phyloP scores from a whole-genome alignment of 139 green algal species.

The Limnomonas spitsbergensis region DNA sequence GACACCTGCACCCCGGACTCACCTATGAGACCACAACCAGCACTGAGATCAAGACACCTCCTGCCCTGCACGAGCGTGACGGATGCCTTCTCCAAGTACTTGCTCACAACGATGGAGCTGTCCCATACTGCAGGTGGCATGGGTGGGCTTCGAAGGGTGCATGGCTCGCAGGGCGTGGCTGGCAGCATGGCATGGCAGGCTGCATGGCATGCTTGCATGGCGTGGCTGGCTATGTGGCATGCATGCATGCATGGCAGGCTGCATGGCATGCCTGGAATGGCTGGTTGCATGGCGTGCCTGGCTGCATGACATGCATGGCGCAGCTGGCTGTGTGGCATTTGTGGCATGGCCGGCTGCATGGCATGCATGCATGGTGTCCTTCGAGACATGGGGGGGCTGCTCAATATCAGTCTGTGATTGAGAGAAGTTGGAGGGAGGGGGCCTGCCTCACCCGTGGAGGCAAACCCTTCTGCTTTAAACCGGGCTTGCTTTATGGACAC shows the following conservation, averaged over 20 bases:
- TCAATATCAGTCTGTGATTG: background rate
- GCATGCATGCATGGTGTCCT: background rate
- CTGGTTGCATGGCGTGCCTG: background rate
- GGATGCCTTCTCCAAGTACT: conserved; percentile 44
- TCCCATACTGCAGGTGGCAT: conserved; percentile 58
- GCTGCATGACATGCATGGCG: background rate
- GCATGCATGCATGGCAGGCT: background rate
- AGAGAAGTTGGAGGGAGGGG: too few species aligned
- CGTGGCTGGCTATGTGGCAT: background rate
- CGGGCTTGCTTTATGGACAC: conserved; percentile 54
- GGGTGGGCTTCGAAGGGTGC: background rate
- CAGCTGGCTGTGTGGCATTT: background rate
- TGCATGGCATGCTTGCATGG: background rate
- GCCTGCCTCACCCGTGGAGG: conserved; percentile 40
- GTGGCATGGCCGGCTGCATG: background rate
- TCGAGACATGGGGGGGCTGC: too few species aligned
- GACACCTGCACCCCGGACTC: background rate
- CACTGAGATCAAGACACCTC: conserved; percentile 57
- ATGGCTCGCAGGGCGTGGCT: background rate
- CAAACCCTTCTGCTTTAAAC: conserved; percentile 59
- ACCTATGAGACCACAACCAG: conserved; percentile 66
- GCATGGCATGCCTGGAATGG: background rate
- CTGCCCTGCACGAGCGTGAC: conserved; percentile 11
- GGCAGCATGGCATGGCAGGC: background rate
- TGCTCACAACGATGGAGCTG: conserved; percentile 61